phyloP scores from a whole-genome alignment of 2,329 filamentous ascomycete genomes.

The Cytospora leucostoma region DNA sequence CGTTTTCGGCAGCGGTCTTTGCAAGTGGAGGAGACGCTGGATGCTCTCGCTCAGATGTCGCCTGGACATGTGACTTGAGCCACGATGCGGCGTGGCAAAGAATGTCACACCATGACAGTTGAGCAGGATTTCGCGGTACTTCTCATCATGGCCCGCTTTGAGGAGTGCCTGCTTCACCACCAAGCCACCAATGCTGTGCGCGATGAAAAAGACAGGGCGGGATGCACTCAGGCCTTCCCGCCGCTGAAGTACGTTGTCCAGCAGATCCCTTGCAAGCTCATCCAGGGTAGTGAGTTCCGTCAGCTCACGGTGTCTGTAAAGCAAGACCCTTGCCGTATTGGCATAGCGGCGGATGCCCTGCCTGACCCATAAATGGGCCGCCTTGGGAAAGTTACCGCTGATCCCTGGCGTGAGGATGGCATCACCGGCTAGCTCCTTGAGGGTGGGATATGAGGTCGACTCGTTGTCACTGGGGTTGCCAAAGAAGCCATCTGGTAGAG shows the following conservation, averaged over 20 bases:
- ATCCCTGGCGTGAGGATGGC: conserved; percentile 39
- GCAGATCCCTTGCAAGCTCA: conserved; percentile 47
- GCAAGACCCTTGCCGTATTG: conserved; percentile 50
- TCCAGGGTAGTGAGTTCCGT: conserved; percentile 46
- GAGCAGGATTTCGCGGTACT: conserved; percentile 48
- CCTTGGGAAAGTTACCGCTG: conserved; percentile 36
- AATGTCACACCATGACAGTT: conserved; percentile 64
- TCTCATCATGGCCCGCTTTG: conserved; percentile 44
- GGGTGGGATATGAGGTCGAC: conserved; percentile 33
- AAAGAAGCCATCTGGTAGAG: conserved; percentile 50
- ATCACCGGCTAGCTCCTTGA: conserved; percentile 37
- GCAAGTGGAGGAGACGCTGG: conserved; percentile 52
- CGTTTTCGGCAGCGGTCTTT: conserved; percentile 50
- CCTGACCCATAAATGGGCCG: conserved; percentile 52
- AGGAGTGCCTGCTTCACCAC: conserved; percentile 60
- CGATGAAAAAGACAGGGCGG: conserved; percentile 61
- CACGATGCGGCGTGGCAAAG: conserved; percentile 62
- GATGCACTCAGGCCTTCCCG: conserved; percentile 36
- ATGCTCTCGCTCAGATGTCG: conserved; percentile 57
- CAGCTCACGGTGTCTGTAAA: conserved; percentile 52
- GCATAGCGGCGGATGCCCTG: conserved; percentile 53
- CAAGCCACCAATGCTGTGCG: conserved; percentile 62
- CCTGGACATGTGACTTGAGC: conserved; percentile 64
- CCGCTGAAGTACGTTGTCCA: conserved; percentile 45
- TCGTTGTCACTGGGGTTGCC: conserved; percentile 37